Evolutionary conservation across 805 yeast genomes (phyloP).

Genomic region (Candida easanensis): DNA sequence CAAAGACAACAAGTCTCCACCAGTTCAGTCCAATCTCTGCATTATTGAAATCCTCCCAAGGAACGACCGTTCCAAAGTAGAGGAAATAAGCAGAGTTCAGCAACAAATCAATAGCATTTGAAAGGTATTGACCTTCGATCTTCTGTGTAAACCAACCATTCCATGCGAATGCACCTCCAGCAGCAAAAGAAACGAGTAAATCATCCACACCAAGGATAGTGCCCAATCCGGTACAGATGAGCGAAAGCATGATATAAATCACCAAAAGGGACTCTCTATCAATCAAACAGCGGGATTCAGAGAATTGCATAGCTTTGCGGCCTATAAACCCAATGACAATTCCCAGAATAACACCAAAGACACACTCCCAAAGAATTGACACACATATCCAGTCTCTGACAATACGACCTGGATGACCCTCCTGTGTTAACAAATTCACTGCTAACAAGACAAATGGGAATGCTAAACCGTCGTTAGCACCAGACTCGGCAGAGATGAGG

Average conservation of each 20-base stretch:
- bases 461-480: constrained; percentile 94
- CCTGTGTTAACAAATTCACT: constrained; percentile 61
- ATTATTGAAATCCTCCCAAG: constrained; percentile 78
- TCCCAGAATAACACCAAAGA: constrained; percentile 76
- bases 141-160: constrained; percentile 81
- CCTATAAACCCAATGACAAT: constrained; percentile 65
- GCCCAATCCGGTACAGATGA: constrained; percentile 87
- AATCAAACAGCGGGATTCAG: constrained; percentile 63
- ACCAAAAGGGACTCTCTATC: constrained; percentile 88
- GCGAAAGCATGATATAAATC: constrained; percentile 75
- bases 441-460: constrained; percentile 82
- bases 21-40: constrained; percentile 58
- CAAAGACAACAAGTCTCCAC: constrained; percentile 77
- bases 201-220: constrained; percentile 87
- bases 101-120: constrained; percentile 81
- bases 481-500: constrained; percentile 78
- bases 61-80: constrained; percentile 87
- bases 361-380: constrained; percentile 77
- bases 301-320: constrained; percentile 67
- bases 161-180: constrained; percentile 93
- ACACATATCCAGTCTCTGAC: constrained; percentile 76
- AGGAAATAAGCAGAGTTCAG: constrained; percentile 83
- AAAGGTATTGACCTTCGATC: constrained; percentile 82
- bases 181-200: constrained; percentile 81
- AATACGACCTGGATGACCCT: constrained; percentile 61